Percentiles rank a stretch among this genome's conserved stretches.
Conservation (phyloP, 345 rosid genomes). For the Crucihimalaya himalaica region DNA sequence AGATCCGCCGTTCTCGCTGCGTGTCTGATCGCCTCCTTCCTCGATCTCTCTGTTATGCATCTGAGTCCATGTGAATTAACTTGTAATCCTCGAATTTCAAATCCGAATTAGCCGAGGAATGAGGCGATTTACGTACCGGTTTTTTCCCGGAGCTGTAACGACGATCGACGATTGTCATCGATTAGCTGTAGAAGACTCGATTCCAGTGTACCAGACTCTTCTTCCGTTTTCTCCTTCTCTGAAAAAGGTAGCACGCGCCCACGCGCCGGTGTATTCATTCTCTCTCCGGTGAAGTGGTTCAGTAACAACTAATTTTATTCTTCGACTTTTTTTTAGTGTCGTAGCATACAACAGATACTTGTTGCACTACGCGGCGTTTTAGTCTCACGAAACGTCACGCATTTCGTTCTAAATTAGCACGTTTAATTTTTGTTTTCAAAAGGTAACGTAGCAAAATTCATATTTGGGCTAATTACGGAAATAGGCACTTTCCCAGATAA, state of each 20-base stretch:
- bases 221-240: conserved; percentile 39
- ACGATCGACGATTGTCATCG: conserved; percentile 59
- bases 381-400: not conserved
- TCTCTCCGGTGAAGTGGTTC: conserved; percentile 14
- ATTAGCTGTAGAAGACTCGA: conserved; percentile 60
- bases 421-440: too few species aligned
- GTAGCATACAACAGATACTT: not conserved
- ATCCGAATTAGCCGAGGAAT: not conserved
- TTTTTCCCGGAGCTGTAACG: conserved; percentile 64
- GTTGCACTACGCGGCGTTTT: conserved; percentile 32
- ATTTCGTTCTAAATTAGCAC: not conserved
- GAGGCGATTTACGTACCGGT: conserved; percentile 44
- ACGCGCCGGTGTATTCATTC: conserved; percentile 51
- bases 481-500: too few species aligned
- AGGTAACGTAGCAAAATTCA: too few species aligned
- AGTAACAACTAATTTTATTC: not conserved
- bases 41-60: conserved; percentile 56
- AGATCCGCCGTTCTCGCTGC: conserved; percentile 71
- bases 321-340: not conserved
- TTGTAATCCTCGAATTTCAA: not conserved
- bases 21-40: conserved; percentile 65
- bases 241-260: conserved; percentile 35
- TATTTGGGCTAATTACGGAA: too few species aligned
- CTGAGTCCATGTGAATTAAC: not conserved
- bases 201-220: conserved; percentile 53